These are phyloP conservation scores for Ilyonectria robusta DNA, from an alignment of 2,329 filamentous ascomycete species.

Conservation along the genomic window DNA sequence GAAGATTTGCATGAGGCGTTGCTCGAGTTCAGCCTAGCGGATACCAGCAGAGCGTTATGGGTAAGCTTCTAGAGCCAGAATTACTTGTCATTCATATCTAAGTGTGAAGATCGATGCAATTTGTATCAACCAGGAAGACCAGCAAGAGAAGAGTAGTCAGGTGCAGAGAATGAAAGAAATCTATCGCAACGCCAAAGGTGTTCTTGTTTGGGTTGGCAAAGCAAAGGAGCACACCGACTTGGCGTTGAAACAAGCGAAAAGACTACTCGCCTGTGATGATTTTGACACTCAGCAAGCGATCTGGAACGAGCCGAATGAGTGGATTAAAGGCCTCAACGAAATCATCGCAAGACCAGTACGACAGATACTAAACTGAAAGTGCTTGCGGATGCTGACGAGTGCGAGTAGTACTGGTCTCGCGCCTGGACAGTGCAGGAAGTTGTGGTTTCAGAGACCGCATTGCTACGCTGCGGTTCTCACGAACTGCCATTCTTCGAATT, in stretches of 20 bases:
- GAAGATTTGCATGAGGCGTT: conserved; percentile 25
- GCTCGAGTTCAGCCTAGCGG: conserved; percentile 16
- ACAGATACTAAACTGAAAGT: too few species aligned
- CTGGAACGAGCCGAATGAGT: conserved; percentile 20
- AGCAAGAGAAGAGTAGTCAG: conserved; percentile 42
- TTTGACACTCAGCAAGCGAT: conserved; percentile 2
- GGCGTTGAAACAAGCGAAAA: conserved; percentile 18
- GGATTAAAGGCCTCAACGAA: conserved; percentile 24
- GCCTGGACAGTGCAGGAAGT: conserved; percentile 31
- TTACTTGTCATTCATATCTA: not conserved
- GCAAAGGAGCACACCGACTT: conserved; percentile 16
- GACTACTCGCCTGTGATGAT: conserved; percentile 11
- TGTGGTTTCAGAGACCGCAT: conserved; percentile 15
- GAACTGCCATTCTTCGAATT: conserved; percentile 28
- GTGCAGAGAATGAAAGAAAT: conserved; percentile 46
- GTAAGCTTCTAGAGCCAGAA: conserved; percentile 2
- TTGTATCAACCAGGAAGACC: conserved; percentile 48
- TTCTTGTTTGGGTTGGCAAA: conserved; percentile 30
- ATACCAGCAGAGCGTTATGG: conserved; percentile 21
- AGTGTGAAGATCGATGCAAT: conserved; percentile 41
- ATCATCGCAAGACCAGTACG: conserved; percentile 25
- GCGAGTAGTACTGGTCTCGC: conserved; percentile 14
- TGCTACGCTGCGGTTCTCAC: conserved; percentile 20
- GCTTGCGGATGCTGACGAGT: not conserved
- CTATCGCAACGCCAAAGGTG: conserved; percentile 32